Evolutionary conservation across 352 stramenopile species (phyloP).

Genomic region (Pythium dissimile): DNA sequence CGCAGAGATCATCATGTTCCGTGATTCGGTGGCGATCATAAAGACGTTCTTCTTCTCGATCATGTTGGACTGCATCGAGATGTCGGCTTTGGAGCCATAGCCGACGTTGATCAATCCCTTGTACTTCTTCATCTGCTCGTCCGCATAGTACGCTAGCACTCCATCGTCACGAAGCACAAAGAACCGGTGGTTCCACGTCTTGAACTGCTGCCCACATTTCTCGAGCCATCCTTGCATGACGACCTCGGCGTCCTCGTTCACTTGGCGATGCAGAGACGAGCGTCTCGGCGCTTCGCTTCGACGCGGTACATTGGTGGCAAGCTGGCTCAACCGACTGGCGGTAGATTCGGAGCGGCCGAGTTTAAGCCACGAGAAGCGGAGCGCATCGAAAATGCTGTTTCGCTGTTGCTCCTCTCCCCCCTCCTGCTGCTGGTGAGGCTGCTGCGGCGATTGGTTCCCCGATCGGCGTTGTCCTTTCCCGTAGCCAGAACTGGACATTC

Average conservation of each 20-base stretch:
- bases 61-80: constrained; percentile 81
- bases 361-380: constrained; percentile 59
- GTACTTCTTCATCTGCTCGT: constrained; percentile 68
- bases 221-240: constrained; percentile 86
- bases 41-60: constrained; percentile 84
- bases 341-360: constrained; percentile 27
- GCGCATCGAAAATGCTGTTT: constrained; percentile 39
- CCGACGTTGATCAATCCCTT: constrained; percentile 82
- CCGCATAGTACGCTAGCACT: constrained; percentile 76
- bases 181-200: constrained; percentile 89
- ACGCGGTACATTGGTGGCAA: constrained; percentile 24
- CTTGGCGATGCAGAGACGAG: constrained; percentile 9
- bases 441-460: background rate
- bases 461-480: constrained; percentile 1
- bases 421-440: background rate
- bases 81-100: constrained; percentile 59
- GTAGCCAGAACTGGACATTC: constrained; percentile 1
- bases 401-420: constrained; percentile 14
- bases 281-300: too few species aligned
- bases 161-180: constrained; percentile 82
- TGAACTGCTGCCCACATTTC: constrained; percentile 87
- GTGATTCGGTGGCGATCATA: constrained; percentile 66
- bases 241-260: constrained; percentile 61
- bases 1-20: constrained; percentile 82
- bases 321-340: constrained; percentile 25